Evolutionary conservation across 352 stramenopile species (phyloP).

Genomic region (Globisporangium spiculum): DNA sequence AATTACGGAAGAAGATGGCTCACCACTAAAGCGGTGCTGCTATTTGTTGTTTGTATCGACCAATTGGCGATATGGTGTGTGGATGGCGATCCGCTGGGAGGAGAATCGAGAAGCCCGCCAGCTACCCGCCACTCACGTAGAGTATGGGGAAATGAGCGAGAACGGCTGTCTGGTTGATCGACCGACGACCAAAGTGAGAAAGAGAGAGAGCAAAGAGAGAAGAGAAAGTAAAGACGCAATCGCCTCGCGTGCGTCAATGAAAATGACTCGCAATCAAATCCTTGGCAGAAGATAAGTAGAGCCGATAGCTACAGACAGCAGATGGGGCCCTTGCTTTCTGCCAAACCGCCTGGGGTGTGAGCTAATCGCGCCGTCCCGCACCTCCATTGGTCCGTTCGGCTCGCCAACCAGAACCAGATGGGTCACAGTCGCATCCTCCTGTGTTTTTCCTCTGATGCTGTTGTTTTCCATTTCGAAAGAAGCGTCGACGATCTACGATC

Average conservation of each 20-base stretch:
- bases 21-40: not conserved
- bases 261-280: not conserved
- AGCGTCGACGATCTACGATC: no score
- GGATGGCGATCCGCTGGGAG: not conserved
- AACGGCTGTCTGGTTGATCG: not conserved
- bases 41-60: not conserved
- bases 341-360: not conserved
- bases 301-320: not conserved
- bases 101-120: not conserved
- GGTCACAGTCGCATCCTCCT: not conserved
- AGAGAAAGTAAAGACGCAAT: not conserved
- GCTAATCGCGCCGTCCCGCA: not conserved
- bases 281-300: not conserved
- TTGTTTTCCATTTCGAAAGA: no score
- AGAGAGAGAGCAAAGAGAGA: no score
- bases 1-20: not conserved
- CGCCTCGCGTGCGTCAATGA: not conserved
- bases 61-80: not conserved
- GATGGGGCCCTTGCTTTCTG: not conserved
- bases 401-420: not conserved
- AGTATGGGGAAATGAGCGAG: not conserved
- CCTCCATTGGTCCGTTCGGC: not conserved
- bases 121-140: not conserved
- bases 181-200: not conserved
- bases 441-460: not conserved